Base-by-base conservation (phyloP, 805 yeast genomes). In the Suhomyces xylopsoci region DNA sequence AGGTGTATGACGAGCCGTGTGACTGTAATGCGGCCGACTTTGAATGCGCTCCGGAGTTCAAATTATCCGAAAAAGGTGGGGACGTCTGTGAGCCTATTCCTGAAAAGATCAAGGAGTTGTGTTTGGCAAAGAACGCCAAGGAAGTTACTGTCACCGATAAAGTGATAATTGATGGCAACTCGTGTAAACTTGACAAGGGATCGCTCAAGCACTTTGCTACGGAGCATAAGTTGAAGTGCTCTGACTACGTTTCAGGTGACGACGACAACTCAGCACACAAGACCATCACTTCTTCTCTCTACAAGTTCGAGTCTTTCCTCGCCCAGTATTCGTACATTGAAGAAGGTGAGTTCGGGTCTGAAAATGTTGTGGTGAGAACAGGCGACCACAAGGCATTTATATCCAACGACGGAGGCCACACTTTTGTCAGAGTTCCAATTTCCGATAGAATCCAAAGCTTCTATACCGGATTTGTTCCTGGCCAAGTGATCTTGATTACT, bases 341-440 rank as follows among this genome's bases (percentile, higher is more conserved):
- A 47, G 81, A 80, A 52, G 78, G 81, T 49, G 64, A 62, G 15
- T 48, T 28, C 40, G 57, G 62, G 9, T 68, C 69, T n/a, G 79
- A 75, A 55, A 74, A 74, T 55, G 56, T 93, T 7, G 63, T 93
- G 14, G 69, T 88, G 6, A 70, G 81, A 47, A 86, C 93, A 0
- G 64, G 70, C 24, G 71, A 76, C 10, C 74, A 80, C 45, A 71
- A 73, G 5, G 79, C 84, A 2, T 86, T 73, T 59, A 78, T 89
- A 7, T 88, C 97, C 0, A 85, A 80, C 59, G 84, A 90, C 64
- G 88, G 88, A 41, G 93, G 93, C 12, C 61, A 68, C 3, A 61
- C 64, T 1, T 81, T 88, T 70, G 67, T 66, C 24, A 64, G 62
- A 47, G 66, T 81, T 19, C 70, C 74, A 1, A 56, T 43, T 6